Percentiles rank a stretch among this genome's conserved stretches.
Conservation (phyloP, 2,329 filamentous ascomycete species). For the Pestalotiopsis sp. region DNA sequence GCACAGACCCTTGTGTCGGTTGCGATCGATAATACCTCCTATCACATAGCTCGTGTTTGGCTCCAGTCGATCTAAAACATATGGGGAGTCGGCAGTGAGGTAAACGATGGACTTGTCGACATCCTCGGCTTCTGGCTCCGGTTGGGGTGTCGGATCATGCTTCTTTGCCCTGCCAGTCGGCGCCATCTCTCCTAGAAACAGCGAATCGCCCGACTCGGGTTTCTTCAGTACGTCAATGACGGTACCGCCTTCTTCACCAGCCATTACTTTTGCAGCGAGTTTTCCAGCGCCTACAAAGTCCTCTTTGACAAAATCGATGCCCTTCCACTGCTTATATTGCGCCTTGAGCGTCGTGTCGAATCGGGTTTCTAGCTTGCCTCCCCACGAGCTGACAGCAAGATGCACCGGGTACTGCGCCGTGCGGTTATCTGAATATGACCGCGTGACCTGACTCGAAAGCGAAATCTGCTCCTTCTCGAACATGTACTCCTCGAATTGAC, state of each 20-base stretch:
- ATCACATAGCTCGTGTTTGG: constrained; percentile 92
- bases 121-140: constrained; percentile 31
- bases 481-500: constrained; percentile 91
- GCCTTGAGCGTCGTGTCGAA: constrained; percentile 76
- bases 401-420: constrained; percentile 69
- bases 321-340: constrained; percentile 79
- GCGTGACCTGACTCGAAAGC: constrained; percentile 79
- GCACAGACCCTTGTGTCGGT: constrained; percentile 93
- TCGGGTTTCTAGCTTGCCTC: constrained; percentile 73
- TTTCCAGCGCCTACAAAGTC: constrained; percentile 74
- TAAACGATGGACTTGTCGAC: constrained; percentile 69
- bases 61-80: constrained; percentile 81
- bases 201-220: constrained; percentile 32
- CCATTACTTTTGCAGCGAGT: constrained; percentile 71
- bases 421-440: constrained; percentile 88
- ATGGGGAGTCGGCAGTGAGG: constrained; percentile 86
- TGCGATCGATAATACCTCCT: constrained; percentile 93
- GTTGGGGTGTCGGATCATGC: constrained; percentile 20
- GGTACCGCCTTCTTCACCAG: constrained; percentile 53
- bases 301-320: constrained; percentile 71
- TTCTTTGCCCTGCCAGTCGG: constrained; percentile 38
- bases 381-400: constrained; percentile 78
- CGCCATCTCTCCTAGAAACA: constrained; percentile 33
- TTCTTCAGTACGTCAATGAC: constrained; percentile 61
- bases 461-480: constrained; percentile 82